Evolutionary conservation across 768 basidiomycete species (phyloP).

Genomic region (Trametopsis cervina): DNA sequence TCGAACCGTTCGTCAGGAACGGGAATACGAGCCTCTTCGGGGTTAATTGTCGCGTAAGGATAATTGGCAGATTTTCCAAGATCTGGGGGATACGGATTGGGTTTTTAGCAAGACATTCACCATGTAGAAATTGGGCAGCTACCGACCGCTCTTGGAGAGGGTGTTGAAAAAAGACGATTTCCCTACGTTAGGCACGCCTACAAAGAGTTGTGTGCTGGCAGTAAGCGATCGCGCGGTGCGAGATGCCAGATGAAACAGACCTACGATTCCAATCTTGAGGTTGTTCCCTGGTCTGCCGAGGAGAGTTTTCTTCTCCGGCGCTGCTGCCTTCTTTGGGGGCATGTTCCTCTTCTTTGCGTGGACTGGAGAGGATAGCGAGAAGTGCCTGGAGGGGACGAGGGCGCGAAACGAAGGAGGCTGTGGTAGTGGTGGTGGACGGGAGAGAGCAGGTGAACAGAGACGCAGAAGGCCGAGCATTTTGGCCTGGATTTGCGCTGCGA

Average conservation of each 20-base stretch:
- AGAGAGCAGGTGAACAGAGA: neutral
- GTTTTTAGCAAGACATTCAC: slow-evolving; percentile 4
- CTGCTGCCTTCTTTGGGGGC: slow-evolving; percentile 84
- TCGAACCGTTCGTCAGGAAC: slow-evolving; percentile 93
- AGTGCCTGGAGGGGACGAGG: slow-evolving; percentile 8
- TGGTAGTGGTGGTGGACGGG: slow-evolving; percentile 3
- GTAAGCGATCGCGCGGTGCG: slow-evolving; percentile 7
- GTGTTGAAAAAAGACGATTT: slow-evolving; percentile 99
- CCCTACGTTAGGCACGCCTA: slow-evolving; percentile 93
- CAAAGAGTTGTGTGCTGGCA: slow-evolving; percentile 2
- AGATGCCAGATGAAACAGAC: slow-evolving; percentile 43
- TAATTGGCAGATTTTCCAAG: slow-evolving; percentile 96
- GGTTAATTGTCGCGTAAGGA: slow-evolving; percentile 91
- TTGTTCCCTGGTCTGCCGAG: slow-evolving; percentile 95
- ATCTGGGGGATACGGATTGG: slow-evolving; percentile 37
- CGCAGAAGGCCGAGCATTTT: slow-evolving; percentile 8
- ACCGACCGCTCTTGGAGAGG: slow-evolving; percentile 78
- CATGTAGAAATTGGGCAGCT: neutral
- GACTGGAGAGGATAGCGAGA: slow-evolving; percentile 10
- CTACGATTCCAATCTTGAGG: slow-evolving; percentile 98
- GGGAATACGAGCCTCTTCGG: slow-evolving; percentile 92
- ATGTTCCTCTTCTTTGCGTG: slow-evolving; percentile 53
- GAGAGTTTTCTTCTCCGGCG: slow-evolving; percentile 74
- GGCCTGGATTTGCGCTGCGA: too few relatives aligned
- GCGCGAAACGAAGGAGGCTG: slow-evolving; percentile 10